phyloP scores from a whole-genome alignment of 495 filamentous ascomycete genomes.

The Aspergillus cavernicola region DNA sequence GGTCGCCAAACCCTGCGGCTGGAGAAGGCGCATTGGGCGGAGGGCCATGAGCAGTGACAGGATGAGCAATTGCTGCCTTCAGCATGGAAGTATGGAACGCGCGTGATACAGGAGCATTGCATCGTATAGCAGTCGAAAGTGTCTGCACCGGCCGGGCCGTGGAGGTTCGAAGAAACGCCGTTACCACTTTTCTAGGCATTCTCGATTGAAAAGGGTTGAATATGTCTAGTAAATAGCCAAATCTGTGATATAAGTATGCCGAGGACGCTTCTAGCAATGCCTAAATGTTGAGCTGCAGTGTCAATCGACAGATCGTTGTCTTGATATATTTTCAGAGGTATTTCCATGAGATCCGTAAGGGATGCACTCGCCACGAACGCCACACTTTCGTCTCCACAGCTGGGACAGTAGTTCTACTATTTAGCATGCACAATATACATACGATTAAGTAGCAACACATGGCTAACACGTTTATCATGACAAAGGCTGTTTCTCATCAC shows the following conservation, averaged over 20 bases:
- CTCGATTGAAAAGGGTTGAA: not conserved
- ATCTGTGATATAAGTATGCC: not conserved
- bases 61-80: slow-evolving; percentile 55
- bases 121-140: slow-evolving; percentile 12
- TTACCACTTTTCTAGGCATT: slow-evolving; percentile 17
- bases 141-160: slow-evolving; percentile 22
- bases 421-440: too few relatives aligned
- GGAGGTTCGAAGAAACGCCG: slow-evolving; percentile 22
- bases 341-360: not conserved
- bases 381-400: not conserved
- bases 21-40: slow-evolving; percentile 74
- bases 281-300: not conserved
- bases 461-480: too few relatives aligned
- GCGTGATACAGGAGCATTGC: slow-evolving; percentile 21
- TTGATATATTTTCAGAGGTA: not conserved
- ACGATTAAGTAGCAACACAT: too few relatives aligned
- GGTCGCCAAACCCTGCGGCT: slow-evolving; percentile 46
- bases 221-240: not conserved
- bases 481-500: too few relatives aligned
- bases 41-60: slow-evolving; percentile 77
- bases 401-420: too few relatives aligned
- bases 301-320: not conserved
- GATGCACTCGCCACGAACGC: slow-evolving; percentile 2
- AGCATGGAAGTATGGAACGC: slow-evolving; percentile 52
- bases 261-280: not conserved